These are phyloP conservation scores for Scheffersomyces lignosus DNA, from an alignment of 805 yeast genomes.

Conservation along the genomic window DNA sequence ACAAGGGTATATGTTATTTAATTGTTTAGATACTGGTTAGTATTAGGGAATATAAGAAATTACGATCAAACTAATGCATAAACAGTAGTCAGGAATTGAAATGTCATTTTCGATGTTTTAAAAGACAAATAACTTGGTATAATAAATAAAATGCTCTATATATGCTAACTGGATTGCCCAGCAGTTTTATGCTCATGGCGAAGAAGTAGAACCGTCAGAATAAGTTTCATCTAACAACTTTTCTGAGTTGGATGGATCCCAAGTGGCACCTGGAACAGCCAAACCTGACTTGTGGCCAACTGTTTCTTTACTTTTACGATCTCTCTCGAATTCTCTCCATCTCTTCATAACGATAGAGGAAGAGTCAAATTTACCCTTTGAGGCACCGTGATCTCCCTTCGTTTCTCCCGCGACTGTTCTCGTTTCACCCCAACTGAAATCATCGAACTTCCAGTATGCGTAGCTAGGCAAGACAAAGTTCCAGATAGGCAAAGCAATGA, in stretches of 20 bases:
- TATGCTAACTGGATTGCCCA: background rate
- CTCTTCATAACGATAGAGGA: conserved; percentile 85
- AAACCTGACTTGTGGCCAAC: conserved; percentile 12
- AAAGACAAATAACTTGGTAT: no score
- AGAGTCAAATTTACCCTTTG: conserved; percentile 87
- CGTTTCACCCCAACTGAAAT: conserved; percentile 96
- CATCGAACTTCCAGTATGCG: conserved; percentile 94
- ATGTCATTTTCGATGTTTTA: no score
- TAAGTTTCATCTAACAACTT: conserved; percentile 22
- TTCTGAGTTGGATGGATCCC: conserved; percentile 43
- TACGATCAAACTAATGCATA: no score
- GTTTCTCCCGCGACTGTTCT: conserved; percentile 72
- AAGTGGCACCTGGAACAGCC: conserved; percentile 41
- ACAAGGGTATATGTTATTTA: no score
- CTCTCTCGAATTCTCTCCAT: conserved; percentile 92
- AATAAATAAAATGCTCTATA: background rate
- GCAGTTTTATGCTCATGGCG: conserved; percentile 5
- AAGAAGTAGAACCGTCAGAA: conserved; percentile 19
- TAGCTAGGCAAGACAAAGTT: conserved; percentile 83
- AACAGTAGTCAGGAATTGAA: no score
- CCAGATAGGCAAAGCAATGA: conserved; percentile 89
- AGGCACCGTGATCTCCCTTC: conserved; percentile 65
- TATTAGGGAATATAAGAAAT: no score
- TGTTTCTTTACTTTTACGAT: conserved; percentile 41
- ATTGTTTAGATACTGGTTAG: no score